Base-by-base conservation (phyloP, 2,329 filamentous ascomycete species). In the Leptographium galeiforme region DNA sequence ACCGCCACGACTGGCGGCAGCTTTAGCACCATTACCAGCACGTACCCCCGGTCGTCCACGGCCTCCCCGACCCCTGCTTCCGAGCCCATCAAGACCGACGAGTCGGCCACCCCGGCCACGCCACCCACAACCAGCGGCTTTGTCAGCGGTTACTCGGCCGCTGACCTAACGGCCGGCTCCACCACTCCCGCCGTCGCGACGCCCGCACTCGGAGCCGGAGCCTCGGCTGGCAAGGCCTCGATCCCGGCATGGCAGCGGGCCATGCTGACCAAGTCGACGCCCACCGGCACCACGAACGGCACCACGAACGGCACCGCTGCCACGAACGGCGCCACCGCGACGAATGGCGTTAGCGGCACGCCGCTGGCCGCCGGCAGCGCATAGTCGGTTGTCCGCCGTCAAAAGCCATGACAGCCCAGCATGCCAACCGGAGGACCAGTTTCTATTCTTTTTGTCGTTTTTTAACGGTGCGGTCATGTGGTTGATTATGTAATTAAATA, bases 211-310 rank as follows among this genome's bases (percentile, higher is more conserved):
- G 53, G 63, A 13, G 66, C 61, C 38, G 53, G 63, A 13, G 66
- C 61, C 57, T 71, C 76, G 40, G 62, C 67, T 14, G 70, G 68
- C 38, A 82, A 78, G 68, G 84, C 85, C 12, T 81, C 84, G 12
- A 90, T 90, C 59, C 86, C 86, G 6, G 79, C 85, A 6, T 90
- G 86, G 86, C 86, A 90, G 68, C 78, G 88, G 75, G 83, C 84
- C 48, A 81, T 82, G 64, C 73, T 80, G 36, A 57, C 87, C 2
- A 84, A 85, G 0, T 68, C 82, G 41, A 14, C 46, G 44, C 10
- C 84, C 85, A 0, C 69, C 54, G 34, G 41, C 55, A 13, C 30
- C 48, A 38, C 41, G 32, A 53, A 41, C 38, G 38, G 46, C 39
- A 12, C 40, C 5, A 13, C 45, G 43, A 41, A 46, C 48, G 39